Evolutionary conservation across 805 yeast species (phyloP).

Genomic region (Barnettozyma salicaria): DNA sequence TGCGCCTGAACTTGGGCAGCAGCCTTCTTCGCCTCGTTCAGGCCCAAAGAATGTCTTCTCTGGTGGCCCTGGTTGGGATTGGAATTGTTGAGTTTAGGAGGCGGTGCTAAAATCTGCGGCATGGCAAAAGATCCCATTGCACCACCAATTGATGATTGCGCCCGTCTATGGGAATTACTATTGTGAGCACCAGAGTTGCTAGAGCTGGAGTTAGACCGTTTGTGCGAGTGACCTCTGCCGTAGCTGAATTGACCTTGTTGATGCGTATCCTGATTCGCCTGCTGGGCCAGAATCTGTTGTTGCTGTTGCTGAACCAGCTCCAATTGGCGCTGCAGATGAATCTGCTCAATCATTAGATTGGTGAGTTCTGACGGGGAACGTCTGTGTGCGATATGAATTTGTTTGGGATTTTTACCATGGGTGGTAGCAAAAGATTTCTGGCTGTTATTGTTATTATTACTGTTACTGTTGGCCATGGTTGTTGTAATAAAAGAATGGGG

Average conservation of each 20-base stretch:
- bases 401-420: conserved; percentile 43
- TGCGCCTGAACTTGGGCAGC: conserved; percentile 91
- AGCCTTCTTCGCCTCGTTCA: conserved; percentile 89
- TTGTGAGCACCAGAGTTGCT: conserved; percentile 2
- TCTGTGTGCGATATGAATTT: conserved; percentile 91
- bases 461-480: conserved; percentile 8
- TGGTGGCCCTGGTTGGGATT: not conserved
- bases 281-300: conserved; percentile 75
- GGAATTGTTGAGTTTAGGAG: conserved; percentile 20
- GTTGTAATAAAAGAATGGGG: not conserved
- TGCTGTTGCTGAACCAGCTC: conserved; percentile 90
- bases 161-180: conserved; percentile 38
- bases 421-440: conserved; percentile 30
- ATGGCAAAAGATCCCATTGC: conserved; percentile 29
- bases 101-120: conserved; percentile 19
- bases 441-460: conserved; percentile 14
- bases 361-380: conserved; percentile 95
- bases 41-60: conserved; percentile 88
- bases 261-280: conserved; percentile 34
- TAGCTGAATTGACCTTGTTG: conserved; percentile 14
- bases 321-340: conserved; percentile 82
- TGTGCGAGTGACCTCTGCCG: conserved; percentile 9
- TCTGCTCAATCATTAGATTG: conserved; percentile 85
- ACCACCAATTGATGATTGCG: conserved; percentile 36
- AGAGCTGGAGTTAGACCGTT: conserved; percentile 6